Conservation (phyloP, 2,329 filamentous ascomycete genomes). For the Ustilaginoidea virens region DNA sequence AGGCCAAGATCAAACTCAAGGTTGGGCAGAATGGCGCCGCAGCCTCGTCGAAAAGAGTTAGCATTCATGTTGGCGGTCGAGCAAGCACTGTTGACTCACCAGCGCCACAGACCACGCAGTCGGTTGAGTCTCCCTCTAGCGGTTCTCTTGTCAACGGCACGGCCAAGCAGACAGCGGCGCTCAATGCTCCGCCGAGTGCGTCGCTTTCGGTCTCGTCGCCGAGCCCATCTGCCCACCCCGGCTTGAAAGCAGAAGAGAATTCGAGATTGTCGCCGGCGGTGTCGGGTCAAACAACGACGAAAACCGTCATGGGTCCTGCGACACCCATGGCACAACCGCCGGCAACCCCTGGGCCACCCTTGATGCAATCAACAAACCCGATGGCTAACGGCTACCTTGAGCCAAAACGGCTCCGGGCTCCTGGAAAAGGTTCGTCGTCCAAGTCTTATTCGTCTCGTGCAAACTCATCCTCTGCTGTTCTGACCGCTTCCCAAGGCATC, state of each 20-base stretch:
- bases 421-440: conserved; percentile 25
- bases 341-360: conserved; percentile 9
- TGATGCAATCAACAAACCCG: conserved; percentile 11
- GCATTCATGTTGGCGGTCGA: conserved; percentile 51
- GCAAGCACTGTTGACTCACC: conserved; percentile 38
- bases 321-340: conserved; percentile 6
- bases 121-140: conserved; percentile 9
- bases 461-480: background rate
- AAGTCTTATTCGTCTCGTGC: too few species aligned
- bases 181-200: conserved; percentile 26
- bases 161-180: conserved; percentile 7
- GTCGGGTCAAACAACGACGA: conserved; percentile 7
- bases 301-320: conserved; percentile 4
- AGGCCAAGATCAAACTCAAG: conserved; percentile 70
- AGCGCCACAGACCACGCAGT: conserved; percentile 20
- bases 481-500: conserved; percentile 20
- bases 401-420: conserved; percentile 20
- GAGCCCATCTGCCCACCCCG: conserved; percentile 24
- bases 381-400: conserved; percentile 18
- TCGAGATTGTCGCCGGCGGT: conserved; percentile 12
- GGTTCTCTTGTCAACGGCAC: conserved; percentile 10
- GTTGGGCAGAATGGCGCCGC: conserved; percentile 36
- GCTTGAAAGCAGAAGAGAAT: conserved; percentile 21
- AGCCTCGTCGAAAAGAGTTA: conserved; percentile 46
- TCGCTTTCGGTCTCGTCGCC: conserved; percentile 26